phyloP scores from a whole-genome alignment of 139 green algal species.

The Nannochloris sp. region DNA sequence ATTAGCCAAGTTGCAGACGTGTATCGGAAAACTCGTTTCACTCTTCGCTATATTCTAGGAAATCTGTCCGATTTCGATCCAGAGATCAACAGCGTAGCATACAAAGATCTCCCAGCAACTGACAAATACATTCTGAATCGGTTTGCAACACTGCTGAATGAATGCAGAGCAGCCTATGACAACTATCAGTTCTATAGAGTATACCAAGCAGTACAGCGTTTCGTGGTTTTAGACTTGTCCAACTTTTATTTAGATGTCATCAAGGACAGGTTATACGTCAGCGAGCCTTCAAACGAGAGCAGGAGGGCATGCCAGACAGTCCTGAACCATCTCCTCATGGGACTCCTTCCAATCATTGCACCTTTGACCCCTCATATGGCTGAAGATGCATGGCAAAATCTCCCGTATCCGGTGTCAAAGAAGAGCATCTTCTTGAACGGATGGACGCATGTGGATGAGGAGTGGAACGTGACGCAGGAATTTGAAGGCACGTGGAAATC shows the following conservation, averaged over 20 bases:
- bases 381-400: conserved; percentile 86
- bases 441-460: conserved; percentile 34
- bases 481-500: conserved; percentile 38
- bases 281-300: conserved; percentile 27
- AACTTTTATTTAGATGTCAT: conserved; percentile 95
- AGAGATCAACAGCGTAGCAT: conserved; percentile 29
- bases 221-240: conserved; percentile 77
- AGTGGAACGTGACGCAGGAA: conserved; percentile 37
- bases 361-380: conserved; percentile 91
- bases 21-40: conserved; percentile 87
- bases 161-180: conserved; percentile 67
- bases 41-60: conserved; percentile 92
- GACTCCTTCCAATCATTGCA: conserved; percentile 53
- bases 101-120: conserved; percentile 49
- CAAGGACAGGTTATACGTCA: conserved; percentile 92
- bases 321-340: conserved; percentile 41
- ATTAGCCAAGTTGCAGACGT: conserved; percentile 83
- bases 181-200: conserved; percentile 67
- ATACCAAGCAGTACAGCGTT: conserved; percentile 70
- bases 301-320: conserved; percentile 82
- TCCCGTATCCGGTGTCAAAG: conserved; percentile 39
- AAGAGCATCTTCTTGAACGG: conserved; percentile 70
- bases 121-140: conserved; percentile 61
- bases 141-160: conserved; percentile 32
- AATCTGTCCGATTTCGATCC: conserved; percentile 84